Percentiles rank a stretch among this genome's conserved stretches.
phyloP scores from a whole-genome alignment of 2,329 filamentous ascomycete species.

The Cladophialophora psammophila region DNA sequence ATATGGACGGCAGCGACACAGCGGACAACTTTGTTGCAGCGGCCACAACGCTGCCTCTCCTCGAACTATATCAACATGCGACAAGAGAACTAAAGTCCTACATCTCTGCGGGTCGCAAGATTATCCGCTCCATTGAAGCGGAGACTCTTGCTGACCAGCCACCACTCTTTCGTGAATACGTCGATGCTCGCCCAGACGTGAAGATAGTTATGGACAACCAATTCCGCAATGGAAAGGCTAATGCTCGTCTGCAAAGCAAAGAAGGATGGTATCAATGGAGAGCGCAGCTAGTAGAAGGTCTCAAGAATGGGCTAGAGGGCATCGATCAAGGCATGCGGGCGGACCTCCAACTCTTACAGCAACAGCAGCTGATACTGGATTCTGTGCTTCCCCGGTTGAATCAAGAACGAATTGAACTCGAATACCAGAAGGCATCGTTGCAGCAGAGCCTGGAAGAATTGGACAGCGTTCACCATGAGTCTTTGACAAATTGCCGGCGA shows the following conservation, averaged over 20 bases:
- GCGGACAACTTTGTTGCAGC: constrained; percentile 68
- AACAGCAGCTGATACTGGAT: constrained; percentile 73
- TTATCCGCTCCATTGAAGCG: constrained; percentile 88
- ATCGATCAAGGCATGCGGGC: constrained; percentile 78
- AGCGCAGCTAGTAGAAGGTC: constrained; percentile 81
- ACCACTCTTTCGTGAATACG: constrained; percentile 88
- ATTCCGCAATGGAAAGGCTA: constrained; percentile 96
- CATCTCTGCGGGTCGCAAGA: constrained; percentile 88
- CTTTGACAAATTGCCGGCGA: constrained; percentile 76
- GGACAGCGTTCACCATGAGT: constrained; percentile 65
- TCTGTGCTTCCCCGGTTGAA: constrained; percentile 70
- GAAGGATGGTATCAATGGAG: constrained; percentile 99
- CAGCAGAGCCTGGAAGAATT: constrained; percentile 76
- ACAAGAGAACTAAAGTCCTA: constrained; percentile 92
- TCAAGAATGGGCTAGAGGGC: constrained; percentile 79
- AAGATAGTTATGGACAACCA: constrained; percentile 91
- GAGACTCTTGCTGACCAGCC: constrained; percentile 92
- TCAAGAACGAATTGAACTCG: constrained; percentile 67
- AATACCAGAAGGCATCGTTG: constrained; percentile 70
- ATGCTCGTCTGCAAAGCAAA: constrained; percentile 88
- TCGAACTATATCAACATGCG: constrained; percentile 91
- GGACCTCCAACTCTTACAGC: constrained; percentile 71
- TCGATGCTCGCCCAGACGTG: constrained; percentile 81
- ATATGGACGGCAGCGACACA: constrained; percentile 21
- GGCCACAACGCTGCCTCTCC: constrained; percentile 88